Conservation (phyloP, 257 asterid genomes). For the Lycium barbarum region DNA sequence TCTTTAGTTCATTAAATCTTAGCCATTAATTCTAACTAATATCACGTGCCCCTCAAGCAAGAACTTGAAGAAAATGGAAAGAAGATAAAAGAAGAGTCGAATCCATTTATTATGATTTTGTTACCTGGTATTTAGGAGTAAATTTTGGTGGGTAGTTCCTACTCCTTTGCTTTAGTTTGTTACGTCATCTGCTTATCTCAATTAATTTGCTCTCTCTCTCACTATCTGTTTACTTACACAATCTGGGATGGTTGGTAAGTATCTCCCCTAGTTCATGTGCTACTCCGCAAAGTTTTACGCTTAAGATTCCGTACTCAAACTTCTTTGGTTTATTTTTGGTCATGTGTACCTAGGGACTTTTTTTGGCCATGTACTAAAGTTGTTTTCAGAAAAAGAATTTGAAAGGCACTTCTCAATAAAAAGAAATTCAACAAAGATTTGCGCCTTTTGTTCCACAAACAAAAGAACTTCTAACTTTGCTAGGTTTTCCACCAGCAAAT, state of each 20-base stretch:
- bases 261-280: neutral
- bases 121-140: no score
- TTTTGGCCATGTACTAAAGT: neutral
- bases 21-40: no score
- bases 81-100: no score
- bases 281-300: neutral
- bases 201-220: no score
- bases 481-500: neutral
- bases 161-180: no score
- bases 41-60: no score
- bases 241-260: neutral
- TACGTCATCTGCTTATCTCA: no score
- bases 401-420: neutral
- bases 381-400: neutral
- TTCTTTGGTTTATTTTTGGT: neutral
- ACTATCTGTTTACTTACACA: neutral
- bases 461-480: neutral
- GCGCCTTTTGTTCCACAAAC: neutral
- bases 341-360: neutral
- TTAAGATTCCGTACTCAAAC: neutral
- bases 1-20: no score
- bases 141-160: no score
- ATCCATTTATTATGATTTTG: no score
- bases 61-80: no score
- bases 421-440: neutral